Conservation (phyloP, 257 asterid species). For the Plantago elongata region DNA sequence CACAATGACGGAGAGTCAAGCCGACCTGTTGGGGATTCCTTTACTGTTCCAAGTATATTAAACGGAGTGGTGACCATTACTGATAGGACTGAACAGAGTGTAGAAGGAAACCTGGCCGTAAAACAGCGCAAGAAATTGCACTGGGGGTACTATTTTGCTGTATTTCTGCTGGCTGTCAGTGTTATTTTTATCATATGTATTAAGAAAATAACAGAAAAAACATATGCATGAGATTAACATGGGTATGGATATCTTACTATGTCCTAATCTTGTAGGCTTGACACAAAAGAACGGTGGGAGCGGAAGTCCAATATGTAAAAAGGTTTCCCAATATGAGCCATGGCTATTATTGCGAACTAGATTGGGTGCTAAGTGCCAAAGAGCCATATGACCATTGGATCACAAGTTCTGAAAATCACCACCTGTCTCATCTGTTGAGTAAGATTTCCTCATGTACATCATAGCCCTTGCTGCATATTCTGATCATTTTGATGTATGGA, state of each 20-base stretch:
- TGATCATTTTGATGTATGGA: neutral
- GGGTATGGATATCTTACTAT: neutral
- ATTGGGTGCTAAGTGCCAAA: neutral
- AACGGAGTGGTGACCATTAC: conserved; percentile 19
- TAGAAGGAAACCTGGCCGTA: conserved; percentile 18
- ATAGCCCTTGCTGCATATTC: neutral
- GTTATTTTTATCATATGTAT: neutral
- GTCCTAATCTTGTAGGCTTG: conserved; percentile 47
- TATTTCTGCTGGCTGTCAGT: conserved; percentile 1
- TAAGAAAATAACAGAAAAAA: no score
- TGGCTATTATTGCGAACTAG: neutral
- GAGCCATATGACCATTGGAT: neutral
- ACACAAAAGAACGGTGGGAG: conserved; percentile 81
- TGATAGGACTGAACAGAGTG: conserved; percentile 18
- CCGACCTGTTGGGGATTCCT: conserved; percentile 22
- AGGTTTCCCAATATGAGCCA: neutral
- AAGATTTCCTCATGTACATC: neutral
- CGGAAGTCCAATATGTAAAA: conserved; percentile 83
- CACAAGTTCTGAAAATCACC: conserved; percentile 5
- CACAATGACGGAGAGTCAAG: conserved; percentile 15
- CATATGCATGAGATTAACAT: no score
- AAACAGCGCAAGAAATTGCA: conserved; percentile 53
- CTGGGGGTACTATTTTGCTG: conserved; percentile 62
- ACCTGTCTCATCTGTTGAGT: conserved; percentile 2
- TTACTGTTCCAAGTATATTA: conserved; percentile 17